phyloP scores from a whole-genome alignment of 352 stramenopile species.

The Pythium dissimile region DNA sequence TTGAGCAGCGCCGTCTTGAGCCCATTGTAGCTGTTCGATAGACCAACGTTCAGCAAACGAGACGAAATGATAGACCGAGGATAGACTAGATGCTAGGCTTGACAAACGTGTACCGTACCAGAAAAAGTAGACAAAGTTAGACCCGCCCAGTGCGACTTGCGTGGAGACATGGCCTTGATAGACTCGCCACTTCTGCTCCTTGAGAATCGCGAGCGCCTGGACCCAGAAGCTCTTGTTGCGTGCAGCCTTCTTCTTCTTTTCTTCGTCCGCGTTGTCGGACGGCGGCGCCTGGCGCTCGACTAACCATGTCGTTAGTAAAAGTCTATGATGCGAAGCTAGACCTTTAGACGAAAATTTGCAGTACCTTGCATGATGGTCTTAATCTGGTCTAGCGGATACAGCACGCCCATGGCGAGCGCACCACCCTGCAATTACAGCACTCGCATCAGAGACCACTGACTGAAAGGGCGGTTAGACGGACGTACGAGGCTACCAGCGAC shows the following conservation, averaged over 20 bases:
- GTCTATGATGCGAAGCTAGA: no score
- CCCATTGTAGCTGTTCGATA: constrained; percentile 49
- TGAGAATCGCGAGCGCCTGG: constrained; percentile 49
- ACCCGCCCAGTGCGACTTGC: constrained; percentile 67
- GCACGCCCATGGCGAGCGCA: constrained; percentile 71
- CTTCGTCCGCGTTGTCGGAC: constrained; percentile 4
- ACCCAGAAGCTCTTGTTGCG: constrained; percentile 33
- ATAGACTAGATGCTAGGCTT: neutral
- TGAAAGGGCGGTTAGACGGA: neutral
- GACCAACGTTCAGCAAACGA: neutral
- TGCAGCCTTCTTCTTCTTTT: constrained; percentile 12
- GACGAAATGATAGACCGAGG: neutral
- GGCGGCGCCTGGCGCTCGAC: constrained; percentile 19
- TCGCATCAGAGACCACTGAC: neutral
- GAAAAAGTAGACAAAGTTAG: constrained; percentile 91
- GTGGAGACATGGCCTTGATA: constrained; percentile 79
- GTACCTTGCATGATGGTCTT: constrained; percentile 81
- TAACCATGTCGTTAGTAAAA: no score
- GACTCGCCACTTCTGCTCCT: constrained; percentile 62
- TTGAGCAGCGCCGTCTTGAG: constrained; percentile 65
- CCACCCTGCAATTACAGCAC: constrained; percentile 29
- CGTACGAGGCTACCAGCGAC: constrained; percentile 59
- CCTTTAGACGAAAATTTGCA: neutral
- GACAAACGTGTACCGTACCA: constrained; percentile 30
- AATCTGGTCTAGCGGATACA: constrained; percentile 87